phyloP scores from a whole-genome alignment of 306 rosid genomes.

The Rubus parviflorus region DNA sequence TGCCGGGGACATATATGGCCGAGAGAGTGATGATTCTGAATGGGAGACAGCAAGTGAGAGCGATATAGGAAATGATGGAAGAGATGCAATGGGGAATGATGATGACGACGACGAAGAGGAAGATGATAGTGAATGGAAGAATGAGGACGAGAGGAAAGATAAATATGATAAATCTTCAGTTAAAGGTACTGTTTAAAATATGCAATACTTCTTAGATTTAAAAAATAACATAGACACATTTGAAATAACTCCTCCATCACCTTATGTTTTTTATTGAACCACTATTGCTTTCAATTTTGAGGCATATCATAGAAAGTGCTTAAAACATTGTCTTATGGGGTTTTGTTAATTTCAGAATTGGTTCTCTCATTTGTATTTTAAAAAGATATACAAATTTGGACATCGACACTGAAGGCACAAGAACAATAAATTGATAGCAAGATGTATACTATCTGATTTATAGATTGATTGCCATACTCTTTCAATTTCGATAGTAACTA shows the following conservation, averaged over 20 bases:
- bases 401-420: not conserved
- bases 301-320: not conserved
- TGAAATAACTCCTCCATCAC: not conserved
- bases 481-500: not conserved
- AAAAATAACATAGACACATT: not conserved
- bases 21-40: constrained; percentile 89
- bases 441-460: not conserved
- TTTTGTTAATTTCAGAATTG: not conserved
- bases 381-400: not conserved
- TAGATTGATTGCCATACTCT: not conserved
- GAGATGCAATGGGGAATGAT: constrained; percentile 70
- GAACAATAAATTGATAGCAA: not conserved
- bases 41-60: constrained; percentile 99
- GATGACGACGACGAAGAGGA: constrained; percentile 66
- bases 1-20: constrained; percentile 86
- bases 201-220: not conserved
- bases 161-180: constrained; percentile 66
- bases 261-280: not conserved
- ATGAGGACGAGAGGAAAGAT: constrained; percentile 69
- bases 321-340: not conserved
- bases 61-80: constrained; percentile 89
- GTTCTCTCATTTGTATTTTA: not conserved
- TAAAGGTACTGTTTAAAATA: constrained; percentile 57
- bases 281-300: not conserved
- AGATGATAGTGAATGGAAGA: constrained; percentile 68